Evolutionary conservation across 768 basidiomycete species (phyloP), one percentile per base, ranked within the genome.

Genomic region (Tulasnella sp.): DNA sequence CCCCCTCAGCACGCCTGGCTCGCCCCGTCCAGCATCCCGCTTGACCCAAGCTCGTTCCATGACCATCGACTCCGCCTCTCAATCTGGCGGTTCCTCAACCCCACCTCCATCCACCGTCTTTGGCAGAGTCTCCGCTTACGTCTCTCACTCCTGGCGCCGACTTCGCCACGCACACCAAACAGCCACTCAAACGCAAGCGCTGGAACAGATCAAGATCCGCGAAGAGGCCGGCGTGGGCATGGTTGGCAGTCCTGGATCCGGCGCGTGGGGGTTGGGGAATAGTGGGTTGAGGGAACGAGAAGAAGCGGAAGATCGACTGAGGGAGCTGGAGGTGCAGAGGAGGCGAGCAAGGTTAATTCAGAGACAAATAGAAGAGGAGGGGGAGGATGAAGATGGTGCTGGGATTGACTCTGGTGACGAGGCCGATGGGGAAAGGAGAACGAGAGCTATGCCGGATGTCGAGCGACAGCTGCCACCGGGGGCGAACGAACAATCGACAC

Each of bases 221-320:
- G 83, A 84, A 76, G 81, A 82, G 44, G 83, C 81, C 80, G 84
- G 84, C 44, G 38, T 48, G 44, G 75, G 36, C 21, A n/a, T 71
- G 71, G 68, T 36, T 6, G 77, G 58, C 6, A 77, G 76, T 18
- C 39, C 36, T 78, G 83, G 83, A 3, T 83, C 84, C 74, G 83
- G 87, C 0, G 92, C 92, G 0, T 94, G 94, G 93, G 92, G 92
- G 0, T 85, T 94, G 74, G 93, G 94, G 2, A 91, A 90, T 80
- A 93, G 91, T 84, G 91, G 88, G 14, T 82, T 90, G n/a, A 84
- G 85, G 72, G 86, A 87, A 81, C 81, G 85, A 68, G 83, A 84
- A 44, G 79, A 85, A 80, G 85, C 87, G 74, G 78, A 86, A 81
- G 82, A 84, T 52, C 75, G 83, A 39, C n/a, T 86, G 75, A 74